A percentile compares a stretch with the other conserved stretches of the same genome.
Evolutionary conservation across 2,329 filamentous ascomycete species (phyloP).

Genomic region (Arthrobotrys sphaeroides): DNA sequence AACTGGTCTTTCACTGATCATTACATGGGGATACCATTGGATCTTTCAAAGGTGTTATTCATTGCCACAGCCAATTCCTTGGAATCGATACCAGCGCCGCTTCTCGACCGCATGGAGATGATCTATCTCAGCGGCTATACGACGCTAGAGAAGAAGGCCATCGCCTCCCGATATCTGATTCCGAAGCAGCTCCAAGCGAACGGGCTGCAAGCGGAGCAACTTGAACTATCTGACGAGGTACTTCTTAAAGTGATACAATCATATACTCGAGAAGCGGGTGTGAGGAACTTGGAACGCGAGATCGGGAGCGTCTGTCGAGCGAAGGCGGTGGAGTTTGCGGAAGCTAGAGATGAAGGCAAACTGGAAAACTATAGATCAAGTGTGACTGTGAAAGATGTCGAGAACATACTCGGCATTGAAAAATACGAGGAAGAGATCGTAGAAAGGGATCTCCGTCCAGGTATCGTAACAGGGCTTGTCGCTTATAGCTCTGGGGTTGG

Average conservation of each 20-base stretch:
- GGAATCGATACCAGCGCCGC: constrained; percentile 91
- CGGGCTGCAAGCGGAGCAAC: constrained; percentile 78
- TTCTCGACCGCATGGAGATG: constrained; percentile 96
- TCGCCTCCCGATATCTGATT: constrained; percentile 89
- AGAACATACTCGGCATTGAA: constrained; percentile 90
- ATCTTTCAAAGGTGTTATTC: constrained; percentile 95
- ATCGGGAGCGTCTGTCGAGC: constrained; percentile 92
- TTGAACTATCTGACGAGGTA: constrained; percentile 81
- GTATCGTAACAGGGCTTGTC: constrained; percentile 94
- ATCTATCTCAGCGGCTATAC: constrained; percentile 95
- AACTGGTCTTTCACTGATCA: constrained; percentile 95
- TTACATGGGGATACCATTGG: constrained; percentile 94
- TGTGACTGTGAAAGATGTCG: constrained; percentile 81
- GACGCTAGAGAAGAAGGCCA: constrained; percentile 94
- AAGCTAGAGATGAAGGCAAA: constrained; percentile 79
- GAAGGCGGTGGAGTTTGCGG: constrained; percentile 94
- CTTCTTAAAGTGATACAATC: constrained; percentile 94
- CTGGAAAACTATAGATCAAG: constrained; percentile 76
- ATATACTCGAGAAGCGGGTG: constrained; percentile 95
- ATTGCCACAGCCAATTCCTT: constrained; percentile 96
- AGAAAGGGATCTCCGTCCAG: constrained; percentile 82
- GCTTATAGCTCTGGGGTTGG: constrained; percentile 81
- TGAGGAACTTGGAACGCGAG: constrained; percentile 94
- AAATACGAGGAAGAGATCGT: constrained; percentile 96
- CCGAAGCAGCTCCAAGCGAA: constrained; percentile 95